Percentiles rank a stretch among this genome's conserved stretches.
These are phyloP conservation scores for Hymenoscyphus occultus DNA, from an alignment of 2,329 filamentous ascomycete genomes.

Conservation along the genomic window DNA sequence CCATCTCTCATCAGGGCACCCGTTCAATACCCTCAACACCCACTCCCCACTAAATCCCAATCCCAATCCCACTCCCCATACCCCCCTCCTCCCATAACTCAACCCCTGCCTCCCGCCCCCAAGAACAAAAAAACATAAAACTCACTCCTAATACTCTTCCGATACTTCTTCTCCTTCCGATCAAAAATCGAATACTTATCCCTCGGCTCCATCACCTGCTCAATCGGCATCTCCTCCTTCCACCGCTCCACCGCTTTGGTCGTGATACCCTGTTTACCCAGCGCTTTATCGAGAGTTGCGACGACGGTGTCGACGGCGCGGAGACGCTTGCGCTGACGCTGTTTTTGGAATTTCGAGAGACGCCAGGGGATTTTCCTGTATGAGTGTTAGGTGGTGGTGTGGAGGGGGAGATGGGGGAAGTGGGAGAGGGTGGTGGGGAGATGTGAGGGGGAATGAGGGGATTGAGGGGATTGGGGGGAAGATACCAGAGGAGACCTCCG, in stretches of 20 bases:
- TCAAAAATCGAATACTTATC: slow-evolving; percentile 99
- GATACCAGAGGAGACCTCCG: slow-evolving; percentile 79
- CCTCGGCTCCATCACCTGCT: slow-evolving; percentile 90
- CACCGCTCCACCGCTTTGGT: slow-evolving; percentile 80
- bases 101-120: too few species aligned
- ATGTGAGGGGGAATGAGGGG: neutral
- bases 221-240: slow-evolving; percentile 94
- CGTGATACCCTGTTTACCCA: slow-evolving; percentile 68
- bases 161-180: slow-evolving; percentile 89
- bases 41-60: too few species aligned
- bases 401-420: neutral
- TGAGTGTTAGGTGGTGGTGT: too few species aligned
- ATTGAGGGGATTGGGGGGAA: slow-evolving; percentile 3
- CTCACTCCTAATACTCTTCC: slow-evolving; percentile 97
- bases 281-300: slow-evolving; percentile 73
- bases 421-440: neutral
- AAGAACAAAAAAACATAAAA: neutral
- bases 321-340: slow-evolving; percentile 77
- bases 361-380: slow-evolving; percentile 97
- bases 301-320: slow-evolving; percentile 86
- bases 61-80: too few species aligned
- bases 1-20: too few species aligned
- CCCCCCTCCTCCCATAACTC: neutral
- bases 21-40: too few species aligned
- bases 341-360: slow-evolving; percentile 86